Evolutionary conservation across 2,329 filamentous ascomycete species (phyloP), one percentile per base, ranked within the genome.

Genomic region (Lasiodiplodia gonubiensis): DNA sequence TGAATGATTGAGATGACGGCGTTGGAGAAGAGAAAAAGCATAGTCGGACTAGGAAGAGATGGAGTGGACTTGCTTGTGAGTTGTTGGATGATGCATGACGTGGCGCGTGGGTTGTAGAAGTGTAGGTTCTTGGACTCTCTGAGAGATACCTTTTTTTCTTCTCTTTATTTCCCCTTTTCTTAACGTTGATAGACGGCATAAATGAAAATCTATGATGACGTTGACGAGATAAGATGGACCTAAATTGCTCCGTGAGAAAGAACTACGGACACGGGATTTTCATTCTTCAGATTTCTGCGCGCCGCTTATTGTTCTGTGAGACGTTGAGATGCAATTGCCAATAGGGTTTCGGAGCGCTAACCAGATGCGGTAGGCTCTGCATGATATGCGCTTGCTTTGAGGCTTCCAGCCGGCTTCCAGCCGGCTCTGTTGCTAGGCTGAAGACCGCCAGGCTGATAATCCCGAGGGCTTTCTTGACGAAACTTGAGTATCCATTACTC

Each of bases 41-140:
- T 18, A 61, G 42, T 49, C 25, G 14, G 57, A n/a, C 37, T 61
- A 42, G 8, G 1, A 4, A 61, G 48, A 49, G 39, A 48, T 23
- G 25, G 42, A 49, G 39, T 63, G 51, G 59, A 63, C 59, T 51
- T 37, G 14, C 49, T 51, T 14, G 27, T n/a, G 33, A 11, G 21
- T 51, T 57, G 33, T 25, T 16, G 53, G n/a, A 35, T 59, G 39
- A 18, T 27, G 59, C 59, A 63, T 63, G 46, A 21, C 6, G 59
- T 27, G 59, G 59, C 59, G 59, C n/a, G 59, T 23, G 42, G 46
- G 46, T 51, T 63, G 59, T 63, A 63, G 59, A 63, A 39, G 59
- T 21, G 59, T 39, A 51, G 59, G 59, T 51, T 37, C 18, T 51
- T 37, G 27, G 59, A 27, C 12, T 52, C 4, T 11, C 37, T 33